These are phyloP conservation scores for Quercus suber DNA, from an alignment of 306 rosid genomes.

Conservation along the genomic window DNA sequence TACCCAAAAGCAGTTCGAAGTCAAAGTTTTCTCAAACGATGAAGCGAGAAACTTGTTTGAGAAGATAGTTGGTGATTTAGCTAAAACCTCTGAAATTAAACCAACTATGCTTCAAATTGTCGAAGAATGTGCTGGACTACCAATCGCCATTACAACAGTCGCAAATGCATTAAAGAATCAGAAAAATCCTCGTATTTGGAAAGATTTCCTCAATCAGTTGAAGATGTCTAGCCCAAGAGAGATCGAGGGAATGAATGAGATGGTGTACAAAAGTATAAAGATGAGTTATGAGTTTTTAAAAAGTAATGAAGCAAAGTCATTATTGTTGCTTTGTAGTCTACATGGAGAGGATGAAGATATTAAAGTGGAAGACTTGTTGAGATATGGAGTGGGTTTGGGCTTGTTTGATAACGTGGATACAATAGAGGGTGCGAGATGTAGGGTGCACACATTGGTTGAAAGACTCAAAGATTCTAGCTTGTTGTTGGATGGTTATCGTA, in stretches of 20 bases:
- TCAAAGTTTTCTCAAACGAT: fast-evolving
- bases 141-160: neutral
- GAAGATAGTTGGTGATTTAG: neutral
- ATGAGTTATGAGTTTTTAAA: neutral
- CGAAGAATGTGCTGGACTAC: neutral
- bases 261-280: neutral
- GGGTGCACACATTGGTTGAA: no score
- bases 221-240: neutral
- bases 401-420: no score
- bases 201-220: neutral
- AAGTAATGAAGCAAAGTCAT: neutral
- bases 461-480: no score
- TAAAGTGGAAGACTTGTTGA: neutral
- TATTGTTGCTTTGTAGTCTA: neutral
- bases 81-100: fast-evolving
- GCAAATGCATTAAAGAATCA: neutral
- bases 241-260: neutral
- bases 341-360: fast-evolving
- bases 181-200: neutral
- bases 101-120: neutral
- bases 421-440: no score
- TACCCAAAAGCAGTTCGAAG: neutral
- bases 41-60: neutral
- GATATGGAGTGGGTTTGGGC: neutral
- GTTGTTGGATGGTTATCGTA: no score